Conservation (phyloP, 2,329 filamentous ascomycete species). For the Aspergillus hortae region DNA sequence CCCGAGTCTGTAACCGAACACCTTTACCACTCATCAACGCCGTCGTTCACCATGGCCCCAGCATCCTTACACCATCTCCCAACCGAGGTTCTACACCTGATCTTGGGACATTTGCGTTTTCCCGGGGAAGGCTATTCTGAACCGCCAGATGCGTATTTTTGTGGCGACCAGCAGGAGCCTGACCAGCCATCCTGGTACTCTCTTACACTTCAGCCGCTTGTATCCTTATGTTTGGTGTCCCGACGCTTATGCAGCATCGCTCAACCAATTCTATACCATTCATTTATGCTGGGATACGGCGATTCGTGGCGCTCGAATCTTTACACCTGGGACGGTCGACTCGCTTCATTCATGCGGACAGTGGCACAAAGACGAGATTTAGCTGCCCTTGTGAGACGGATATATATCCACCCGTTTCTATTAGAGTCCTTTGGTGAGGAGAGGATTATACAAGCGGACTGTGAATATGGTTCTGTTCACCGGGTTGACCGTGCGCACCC, state of each 20-base stretch:
- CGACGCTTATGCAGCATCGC: constrained; percentile 12
- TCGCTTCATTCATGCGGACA: constrained; percentile 19
- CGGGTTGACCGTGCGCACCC: neutral
- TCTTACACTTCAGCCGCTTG: constrained; percentile 9
- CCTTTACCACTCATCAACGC: too few species aligned
- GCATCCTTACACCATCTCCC: neutral
- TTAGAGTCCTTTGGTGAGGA: neutral
- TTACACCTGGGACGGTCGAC: constrained; percentile 18
- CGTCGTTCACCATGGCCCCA: neutral
- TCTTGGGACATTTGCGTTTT: neutral
- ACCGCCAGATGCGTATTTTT: neutral
- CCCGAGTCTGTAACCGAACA: too few species aligned
- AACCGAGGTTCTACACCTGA: neutral
- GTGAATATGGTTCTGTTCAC: too few species aligned
- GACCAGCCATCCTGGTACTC: constrained; percentile 19
- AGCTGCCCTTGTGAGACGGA: constrained; percentile 9
- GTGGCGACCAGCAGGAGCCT: neutral
- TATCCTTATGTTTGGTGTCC: constrained; percentile 17
- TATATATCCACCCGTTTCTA: constrained; percentile 6
- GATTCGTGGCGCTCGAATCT: constrained; percentile 16
- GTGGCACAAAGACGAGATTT: constrained; percentile 15
- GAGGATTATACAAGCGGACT: neutral
- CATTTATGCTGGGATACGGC: constrained; percentile 22
- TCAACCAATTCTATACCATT: constrained; percentile 19
- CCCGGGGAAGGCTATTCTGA: neutral